These are phyloP conservation scores for Alternaria sp. DNA, from an alignment of 2,329 filamentous ascomycete species.

Conservation along the genomic window DNA sequence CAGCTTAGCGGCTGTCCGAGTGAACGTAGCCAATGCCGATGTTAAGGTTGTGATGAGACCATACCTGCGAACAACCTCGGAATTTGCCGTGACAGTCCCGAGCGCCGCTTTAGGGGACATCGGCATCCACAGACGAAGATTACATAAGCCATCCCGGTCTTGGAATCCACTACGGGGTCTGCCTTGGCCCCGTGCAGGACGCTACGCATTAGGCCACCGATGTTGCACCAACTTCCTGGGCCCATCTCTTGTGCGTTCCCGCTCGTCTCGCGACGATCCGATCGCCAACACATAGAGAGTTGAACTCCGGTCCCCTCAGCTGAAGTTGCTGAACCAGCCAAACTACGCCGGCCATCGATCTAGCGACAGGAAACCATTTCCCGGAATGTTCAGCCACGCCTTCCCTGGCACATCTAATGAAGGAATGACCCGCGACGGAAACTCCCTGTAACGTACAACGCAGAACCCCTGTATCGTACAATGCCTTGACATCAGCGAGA, in stretches of 20 bases:
- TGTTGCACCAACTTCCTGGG: neutral
- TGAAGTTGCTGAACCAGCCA: neutral
- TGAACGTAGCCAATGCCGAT: neutral
- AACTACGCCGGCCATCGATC: neutral
- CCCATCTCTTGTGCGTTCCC: neutral
- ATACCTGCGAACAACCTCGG: neutral
- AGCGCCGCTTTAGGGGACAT: neutral
- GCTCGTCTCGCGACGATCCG: neutral
- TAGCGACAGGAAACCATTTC: neutral
- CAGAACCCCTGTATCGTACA: neutral
- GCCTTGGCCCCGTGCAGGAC: neutral
- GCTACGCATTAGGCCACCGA: neutral
- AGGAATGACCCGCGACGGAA: neutral
- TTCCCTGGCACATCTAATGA: neutral
- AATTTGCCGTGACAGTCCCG: neutral
- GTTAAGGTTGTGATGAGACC: neutral
- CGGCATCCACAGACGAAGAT: neutral
- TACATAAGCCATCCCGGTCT: neutral
- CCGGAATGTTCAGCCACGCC: neutral
- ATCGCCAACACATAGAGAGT: neutral
- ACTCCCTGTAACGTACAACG: neutral
- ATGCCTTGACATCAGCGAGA: neutral
- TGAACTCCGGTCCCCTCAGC: neutral
- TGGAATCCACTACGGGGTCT: neutral
- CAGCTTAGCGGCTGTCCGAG: neutral